A percentile compares a stretch with the other conserved stretches of the same genome.
Conservation (phyloP, 1,284 basidiomycete species). For the Papiliotrema laurentii region DNA sequence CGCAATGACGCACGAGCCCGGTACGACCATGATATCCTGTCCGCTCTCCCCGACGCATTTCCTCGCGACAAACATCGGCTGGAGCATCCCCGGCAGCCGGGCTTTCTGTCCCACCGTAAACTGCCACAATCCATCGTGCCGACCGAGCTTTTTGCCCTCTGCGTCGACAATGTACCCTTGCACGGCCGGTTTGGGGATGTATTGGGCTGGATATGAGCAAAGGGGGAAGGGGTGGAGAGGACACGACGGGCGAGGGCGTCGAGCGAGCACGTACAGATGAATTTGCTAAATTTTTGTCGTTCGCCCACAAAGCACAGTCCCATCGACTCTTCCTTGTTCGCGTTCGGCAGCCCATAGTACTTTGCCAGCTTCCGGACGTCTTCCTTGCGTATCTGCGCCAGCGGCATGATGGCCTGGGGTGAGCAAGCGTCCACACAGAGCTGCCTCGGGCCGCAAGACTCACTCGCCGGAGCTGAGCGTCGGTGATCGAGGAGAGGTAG, state of each 20-base stretch:
- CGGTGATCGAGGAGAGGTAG: conserved; percentile 75
- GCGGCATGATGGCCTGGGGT: conserved; percentile 68
- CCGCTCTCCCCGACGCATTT: conserved; percentile 62
- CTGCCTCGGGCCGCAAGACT: conserved; percentile 4
- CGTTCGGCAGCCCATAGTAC: conserved; percentile 66
- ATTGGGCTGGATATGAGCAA: conserved; percentile 58
- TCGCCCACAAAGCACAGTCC: conserved; percentile 96
- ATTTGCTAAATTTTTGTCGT: conserved; percentile 65
- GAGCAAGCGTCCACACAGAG: not conserved
- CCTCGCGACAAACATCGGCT: conserved; percentile 67
- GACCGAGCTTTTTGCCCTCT: conserved; percentile 57
- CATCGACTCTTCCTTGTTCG: conserved; percentile 81
- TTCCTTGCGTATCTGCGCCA: conserved; percentile 62
- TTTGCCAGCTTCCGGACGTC: conserved; percentile 75
- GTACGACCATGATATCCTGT: conserved; percentile 65
- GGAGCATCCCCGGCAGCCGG: conserved; percentile 59
- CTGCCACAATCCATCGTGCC: conserved; percentile 77
- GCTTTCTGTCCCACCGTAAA: conserved; percentile 83
- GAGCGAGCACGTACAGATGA: conserved; percentile 58
- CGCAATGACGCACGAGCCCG: conserved; percentile 59
- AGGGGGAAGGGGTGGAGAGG: not conserved
- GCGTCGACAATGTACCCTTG: conserved; percentile 59
- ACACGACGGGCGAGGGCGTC: not conserved
- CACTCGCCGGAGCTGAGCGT: conserved; percentile 55
- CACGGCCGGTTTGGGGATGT: conserved; percentile 65